phyloP scores from a whole-genome alignment of 2,329 filamentous ascomycete genomes.

The Talaromyces atroroseus region DNA sequence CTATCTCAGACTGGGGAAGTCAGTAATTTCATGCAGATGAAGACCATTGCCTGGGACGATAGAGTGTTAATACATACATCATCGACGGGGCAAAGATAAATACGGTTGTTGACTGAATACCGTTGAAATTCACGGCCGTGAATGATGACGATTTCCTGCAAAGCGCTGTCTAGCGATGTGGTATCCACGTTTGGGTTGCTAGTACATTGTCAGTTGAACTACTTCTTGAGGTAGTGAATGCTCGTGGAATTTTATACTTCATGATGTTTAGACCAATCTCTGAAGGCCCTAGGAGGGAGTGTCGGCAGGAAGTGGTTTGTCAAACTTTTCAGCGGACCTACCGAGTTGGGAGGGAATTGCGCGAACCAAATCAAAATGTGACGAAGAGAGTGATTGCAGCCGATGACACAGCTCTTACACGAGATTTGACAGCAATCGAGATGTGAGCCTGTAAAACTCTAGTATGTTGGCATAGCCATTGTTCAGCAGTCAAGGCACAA shows the following conservation, averaged over 20 bases:
- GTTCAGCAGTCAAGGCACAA: slow-evolving; percentile 4
- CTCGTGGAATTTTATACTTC: slow-evolving; percentile 26
- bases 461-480: slow-evolving; percentile 7
- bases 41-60: not conserved
- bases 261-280: not conserved
- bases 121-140: slow-evolving; percentile 63
- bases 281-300: not conserved
- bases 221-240: slow-evolving; percentile 3
- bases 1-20: slow-evolving; percentile 57
- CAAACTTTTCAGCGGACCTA: not conserved
- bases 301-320: not conserved
- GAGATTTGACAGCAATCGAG: slow-evolving; percentile 1
- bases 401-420: not conserved
- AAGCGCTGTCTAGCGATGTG: slow-evolving; percentile 51
- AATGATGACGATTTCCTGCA: slow-evolving; percentile 55
- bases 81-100: slow-evolving; percentile 65
- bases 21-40: slow-evolving; percentile 4
- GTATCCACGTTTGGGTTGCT: slow-evolving; percentile 45
- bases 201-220: slow-evolving; percentile 21
- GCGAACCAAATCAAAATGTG: not conserved
- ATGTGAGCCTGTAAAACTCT: not conserved
- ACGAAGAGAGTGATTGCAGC: not conserved
- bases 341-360: not conserved
- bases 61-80: slow-evolving; percentile 49
- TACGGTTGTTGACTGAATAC: slow-evolving; percentile 58